Evolutionary conservation across 1,139 yeast species (phyloP).

Genomic region (Sugiyamaella pinicola): DNA sequence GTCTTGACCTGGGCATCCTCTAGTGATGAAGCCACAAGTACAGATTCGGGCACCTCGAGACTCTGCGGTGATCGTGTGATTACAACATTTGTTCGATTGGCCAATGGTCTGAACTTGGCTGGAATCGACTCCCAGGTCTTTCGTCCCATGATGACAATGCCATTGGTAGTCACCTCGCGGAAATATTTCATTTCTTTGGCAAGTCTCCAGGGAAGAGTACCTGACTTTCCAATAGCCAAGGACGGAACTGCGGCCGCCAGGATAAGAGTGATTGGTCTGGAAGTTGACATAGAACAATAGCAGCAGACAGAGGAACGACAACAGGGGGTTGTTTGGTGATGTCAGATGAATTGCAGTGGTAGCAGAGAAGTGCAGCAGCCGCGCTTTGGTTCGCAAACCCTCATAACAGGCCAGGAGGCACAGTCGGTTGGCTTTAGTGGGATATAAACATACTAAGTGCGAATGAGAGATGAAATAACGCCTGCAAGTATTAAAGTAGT

Average conservation of each 20-base stretch:
- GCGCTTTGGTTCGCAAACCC: no score
- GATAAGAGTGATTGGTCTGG: slow-evolving; percentile 44
- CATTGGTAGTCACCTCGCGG: slow-evolving; percentile 66
- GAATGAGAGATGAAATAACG: no score
- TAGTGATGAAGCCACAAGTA: slow-evolving; percentile 52
- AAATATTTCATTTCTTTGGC: slow-evolving; percentile 85
- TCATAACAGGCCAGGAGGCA: no score
- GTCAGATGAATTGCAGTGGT: neutral
- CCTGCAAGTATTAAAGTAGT: no score
- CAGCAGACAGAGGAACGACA: no score
- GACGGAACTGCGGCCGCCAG: slow-evolving; percentile 85
- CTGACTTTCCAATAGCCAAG: slow-evolving; percentile 82
- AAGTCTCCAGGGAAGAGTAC: slow-evolving; percentile 86
- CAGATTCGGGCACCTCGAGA: slow-evolving; percentile 36
- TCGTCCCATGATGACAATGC: slow-evolving; percentile 95
- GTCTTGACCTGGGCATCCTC: slow-evolving; percentile 47
- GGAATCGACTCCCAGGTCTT: slow-evolving; percentile 97
- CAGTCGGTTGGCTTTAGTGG: no score
- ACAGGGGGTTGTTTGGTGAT: no score
- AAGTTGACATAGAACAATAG: neutral
- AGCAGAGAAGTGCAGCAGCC: no score
- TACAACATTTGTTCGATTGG: slow-evolving; percentile 72
- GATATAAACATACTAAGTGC: no score
- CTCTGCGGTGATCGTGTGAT: slow-evolving; percentile 53
- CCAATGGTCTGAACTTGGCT: slow-evolving; percentile 75